These are phyloP conservation scores for Amanita inopinata DNA, from an alignment of 768 basidiomycete species.

Conservation along the genomic window DNA sequence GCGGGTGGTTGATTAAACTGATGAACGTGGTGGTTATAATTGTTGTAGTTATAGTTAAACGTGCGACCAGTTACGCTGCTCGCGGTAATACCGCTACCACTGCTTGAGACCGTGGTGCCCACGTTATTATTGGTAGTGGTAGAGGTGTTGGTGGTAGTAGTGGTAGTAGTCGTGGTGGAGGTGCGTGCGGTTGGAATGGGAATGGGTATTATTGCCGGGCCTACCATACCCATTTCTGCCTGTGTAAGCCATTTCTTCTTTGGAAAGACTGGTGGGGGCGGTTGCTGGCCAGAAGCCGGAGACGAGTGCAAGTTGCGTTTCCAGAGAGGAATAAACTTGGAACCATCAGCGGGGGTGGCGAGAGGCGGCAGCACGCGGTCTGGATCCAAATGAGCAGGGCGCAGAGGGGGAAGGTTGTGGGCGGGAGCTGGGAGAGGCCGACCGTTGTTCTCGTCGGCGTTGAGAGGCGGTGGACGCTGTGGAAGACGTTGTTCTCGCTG, in stretches of 20 bases:
- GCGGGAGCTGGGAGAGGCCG: constrained; percentile 1
- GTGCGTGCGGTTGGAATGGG: constrained; percentile 7
- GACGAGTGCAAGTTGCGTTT: constrained; percentile 4
- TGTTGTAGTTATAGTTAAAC: constrained; percentile 11
- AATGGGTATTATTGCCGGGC: constrained; percentile 8
- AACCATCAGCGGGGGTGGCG: constrained; percentile 3
- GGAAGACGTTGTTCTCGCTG: constrained; percentile 4
- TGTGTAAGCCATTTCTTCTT: constrained; percentile 10
- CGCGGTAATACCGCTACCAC: constrained; percentile 8
- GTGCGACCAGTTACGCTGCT: constrained; percentile 9
- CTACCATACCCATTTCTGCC: constrained; percentile 10
- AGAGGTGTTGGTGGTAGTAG: constrained; percentile 8
- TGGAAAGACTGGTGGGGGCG: not conserved
- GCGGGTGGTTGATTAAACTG: constrained; percentile 9
- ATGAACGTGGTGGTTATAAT: constrained; percentile 10
- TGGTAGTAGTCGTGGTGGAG: constrained; percentile 4
- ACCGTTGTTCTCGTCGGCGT: not conserved
- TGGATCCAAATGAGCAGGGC: constrained; percentile 1
- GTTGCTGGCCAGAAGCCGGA: not conserved
- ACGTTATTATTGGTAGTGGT: constrained; percentile 9
- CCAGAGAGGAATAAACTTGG: constrained; percentile 10
- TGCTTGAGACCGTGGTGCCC: constrained; percentile 9
- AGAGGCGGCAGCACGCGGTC: constrained; percentile 8
- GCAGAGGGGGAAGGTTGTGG: not conserved
- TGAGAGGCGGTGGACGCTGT: constrained; percentile 2